Conservation (phyloP, 116 monocot genomes). For the Cymodocea nodosa region DNA sequence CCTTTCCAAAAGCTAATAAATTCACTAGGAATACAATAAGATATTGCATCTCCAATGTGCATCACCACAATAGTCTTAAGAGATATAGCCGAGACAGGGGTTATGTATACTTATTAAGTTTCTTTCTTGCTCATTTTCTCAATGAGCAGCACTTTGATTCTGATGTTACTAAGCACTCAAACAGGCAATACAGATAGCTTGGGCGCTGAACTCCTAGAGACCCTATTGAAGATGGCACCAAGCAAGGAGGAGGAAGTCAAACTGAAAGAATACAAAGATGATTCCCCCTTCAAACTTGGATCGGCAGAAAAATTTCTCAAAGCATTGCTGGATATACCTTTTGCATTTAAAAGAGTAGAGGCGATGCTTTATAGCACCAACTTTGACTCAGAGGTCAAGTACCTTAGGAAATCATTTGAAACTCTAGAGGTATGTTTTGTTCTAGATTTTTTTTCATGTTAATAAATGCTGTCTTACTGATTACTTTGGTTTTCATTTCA, state of each 20-base stretch:
- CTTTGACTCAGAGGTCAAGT: slow-evolving; percentile 68
- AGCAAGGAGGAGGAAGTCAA: slow-evolving; percentile 75
- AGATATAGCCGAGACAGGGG: too few relatives aligned
- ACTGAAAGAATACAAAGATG: slow-evolving; percentile 57
- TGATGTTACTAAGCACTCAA: neutral
- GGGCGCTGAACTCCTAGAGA: slow-evolving; percentile 63
- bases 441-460: neutral
- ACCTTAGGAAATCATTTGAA: slow-evolving; percentile 48
- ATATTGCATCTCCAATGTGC: too few relatives aligned
- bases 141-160: too few relatives aligned
- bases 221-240: slow-evolving; percentile 73
- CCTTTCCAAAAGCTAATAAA: too few relatives aligned
- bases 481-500: neutral
- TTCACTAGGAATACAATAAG: too few relatives aligned
- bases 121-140: too few relatives aligned
- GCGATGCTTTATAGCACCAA: slow-evolving; percentile 74
- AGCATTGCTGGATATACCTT: slow-evolving; percentile 68
- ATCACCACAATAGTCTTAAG: too few relatives aligned
- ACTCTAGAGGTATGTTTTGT: slow-evolving; percentile 41
- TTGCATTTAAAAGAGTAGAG: slow-evolving; percentile 85
- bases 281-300: slow-evolving; percentile 50
- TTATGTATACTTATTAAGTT: too few relatives aligned
- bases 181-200: slow-evolving; percentile 66
- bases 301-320: slow-evolving; percentile 74
- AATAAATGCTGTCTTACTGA: neutral